Conservation (phyloP, 176 grass and related monocot genomes). For the Zoysia pacifica region DNA sequence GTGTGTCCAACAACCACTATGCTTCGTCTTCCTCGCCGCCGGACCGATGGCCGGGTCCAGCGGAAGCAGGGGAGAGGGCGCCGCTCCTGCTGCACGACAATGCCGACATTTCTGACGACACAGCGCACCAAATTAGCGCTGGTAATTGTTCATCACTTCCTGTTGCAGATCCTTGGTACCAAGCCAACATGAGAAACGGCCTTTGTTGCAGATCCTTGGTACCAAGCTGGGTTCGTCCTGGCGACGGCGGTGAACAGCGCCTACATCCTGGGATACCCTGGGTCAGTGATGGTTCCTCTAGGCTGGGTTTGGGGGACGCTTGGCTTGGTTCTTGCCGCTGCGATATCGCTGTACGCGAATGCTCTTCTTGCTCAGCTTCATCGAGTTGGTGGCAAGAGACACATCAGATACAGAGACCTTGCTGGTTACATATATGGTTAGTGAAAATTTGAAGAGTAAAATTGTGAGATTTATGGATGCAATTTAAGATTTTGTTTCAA, state of each 20-base stretch:
- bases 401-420: conserved; percentile 98
- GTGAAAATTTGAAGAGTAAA: background rate
- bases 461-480: no score
- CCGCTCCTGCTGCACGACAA: conserved; percentile 29
- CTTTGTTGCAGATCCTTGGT: conserved; percentile 87
- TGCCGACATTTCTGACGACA: conserved; percentile 36
- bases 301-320: conserved; percentile 69
- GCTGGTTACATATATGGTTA: conserved; percentile 89
- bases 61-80: background rate
- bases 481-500: no score
- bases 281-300: conserved; percentile 76
- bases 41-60: background rate
- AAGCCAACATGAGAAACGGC: conserved; percentile 14
- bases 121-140: conserved; percentile 51
- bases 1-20: no score
- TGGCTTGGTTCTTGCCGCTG: conserved; percentile 75
- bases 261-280: conserved; percentile 90
- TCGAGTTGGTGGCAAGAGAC: conserved; percentile 78
- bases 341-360: conserved; percentile 90
- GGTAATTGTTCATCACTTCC: conserved; percentile 22
- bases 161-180: conserved; percentile 90
- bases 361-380: conserved; percentile 71
- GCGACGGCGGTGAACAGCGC: conserved; percentile 86
- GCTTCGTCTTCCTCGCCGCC: background rate
- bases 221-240: conserved; percentile 84